Conservation (phyloP, 2,329 filamentous ascomycete genomes). For the Nothomitra cinnamomea region DNA sequence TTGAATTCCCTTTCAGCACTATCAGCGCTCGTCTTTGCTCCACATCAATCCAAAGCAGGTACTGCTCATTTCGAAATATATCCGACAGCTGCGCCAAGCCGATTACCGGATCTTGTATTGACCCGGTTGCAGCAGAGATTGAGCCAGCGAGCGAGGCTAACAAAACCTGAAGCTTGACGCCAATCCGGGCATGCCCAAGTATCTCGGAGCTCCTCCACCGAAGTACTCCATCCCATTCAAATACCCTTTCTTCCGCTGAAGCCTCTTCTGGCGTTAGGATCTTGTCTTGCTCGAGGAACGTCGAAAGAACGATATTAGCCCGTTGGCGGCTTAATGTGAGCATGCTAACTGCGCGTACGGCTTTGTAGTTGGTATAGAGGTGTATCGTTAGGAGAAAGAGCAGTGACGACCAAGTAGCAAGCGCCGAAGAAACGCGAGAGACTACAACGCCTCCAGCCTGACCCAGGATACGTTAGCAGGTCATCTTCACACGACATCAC, state of each 20-base stretch:
- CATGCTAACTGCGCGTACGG: slow-evolving; percentile 73
- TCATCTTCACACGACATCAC: too few species aligned
- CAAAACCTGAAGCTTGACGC: slow-evolving; percentile 15
- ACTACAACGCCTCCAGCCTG: slow-evolving; percentile 64
- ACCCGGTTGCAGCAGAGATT: background rate
- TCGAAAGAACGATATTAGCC: slow-evolving; percentile 57
- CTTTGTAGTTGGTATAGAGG: slow-evolving; percentile 69
- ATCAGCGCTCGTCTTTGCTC: slow-evolving; percentile 32
- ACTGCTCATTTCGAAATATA: slow-evolving; percentile 34
- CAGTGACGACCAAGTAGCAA: slow-evolving; percentile 58
- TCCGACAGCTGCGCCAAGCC: slow-evolving; percentile 31
- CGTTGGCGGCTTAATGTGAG: slow-evolving; percentile 72
- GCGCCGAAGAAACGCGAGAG: slow-evolving; percentile 50
- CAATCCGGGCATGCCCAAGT: slow-evolving; percentile 38
- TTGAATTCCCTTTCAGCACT: slow-evolving; percentile 42
- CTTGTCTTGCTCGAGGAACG: slow-evolving; percentile 28
- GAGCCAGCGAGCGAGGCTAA: background rate
- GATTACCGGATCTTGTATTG: background rate
- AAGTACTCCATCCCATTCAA: slow-evolving; percentile 50
- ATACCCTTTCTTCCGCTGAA: slow-evolving; percentile 38
- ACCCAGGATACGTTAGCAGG: background rate
- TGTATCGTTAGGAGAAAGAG: slow-evolving; percentile 57
- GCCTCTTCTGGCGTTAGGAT: slow-evolving; percentile 50
- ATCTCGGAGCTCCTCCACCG: slow-evolving; percentile 28
- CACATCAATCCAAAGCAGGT: slow-evolving; percentile 42